Percentiles rank a stretch among this genome's conserved stretches.
Conservation (phyloP, 257 asterid species). For the Solanum etuberosum region DNA sequence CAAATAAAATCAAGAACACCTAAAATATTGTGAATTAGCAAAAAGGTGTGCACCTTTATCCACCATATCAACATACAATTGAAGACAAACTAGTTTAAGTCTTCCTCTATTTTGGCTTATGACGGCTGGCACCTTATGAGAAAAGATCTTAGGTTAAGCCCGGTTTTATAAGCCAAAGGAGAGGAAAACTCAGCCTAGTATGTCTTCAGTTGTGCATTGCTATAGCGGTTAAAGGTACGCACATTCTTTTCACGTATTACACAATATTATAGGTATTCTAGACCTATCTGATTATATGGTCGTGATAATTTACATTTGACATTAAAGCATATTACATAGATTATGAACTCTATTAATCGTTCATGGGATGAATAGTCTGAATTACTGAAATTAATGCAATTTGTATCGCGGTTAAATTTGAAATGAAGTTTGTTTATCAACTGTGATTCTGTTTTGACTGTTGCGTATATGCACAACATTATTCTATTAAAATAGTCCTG, state of each 20-base stretch:
- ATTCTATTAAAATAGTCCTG: not conserved
- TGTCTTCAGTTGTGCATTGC: not conserved
- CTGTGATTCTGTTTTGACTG: not conserved
- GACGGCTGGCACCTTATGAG: not conserved
- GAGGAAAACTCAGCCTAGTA: not conserved
- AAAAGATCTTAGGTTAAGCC: not conserved
- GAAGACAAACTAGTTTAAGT: not conserved
- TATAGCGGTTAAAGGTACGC: not conserved
- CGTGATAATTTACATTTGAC: not conserved
- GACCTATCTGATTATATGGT: not conserved
- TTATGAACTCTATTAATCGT: not conserved
- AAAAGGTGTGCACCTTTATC: not conserved
- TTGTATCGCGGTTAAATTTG: not conserved
- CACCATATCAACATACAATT: not conserved
- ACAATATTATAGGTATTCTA: not conserved
- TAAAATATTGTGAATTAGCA: not conserved
- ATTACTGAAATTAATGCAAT: no score
- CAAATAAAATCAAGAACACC: not conserved
- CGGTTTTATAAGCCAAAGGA: not conserved
- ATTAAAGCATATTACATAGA: no score
- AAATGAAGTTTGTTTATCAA: not conserved
- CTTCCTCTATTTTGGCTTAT: not conserved
- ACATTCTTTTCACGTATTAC: not conserved
- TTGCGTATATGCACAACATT: not conserved
- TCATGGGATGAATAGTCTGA: not conserved